Base-by-base conservation (phyloP, 2,329 filamentous ascomycete species). In the Sphaerulina vaccinii region DNA sequence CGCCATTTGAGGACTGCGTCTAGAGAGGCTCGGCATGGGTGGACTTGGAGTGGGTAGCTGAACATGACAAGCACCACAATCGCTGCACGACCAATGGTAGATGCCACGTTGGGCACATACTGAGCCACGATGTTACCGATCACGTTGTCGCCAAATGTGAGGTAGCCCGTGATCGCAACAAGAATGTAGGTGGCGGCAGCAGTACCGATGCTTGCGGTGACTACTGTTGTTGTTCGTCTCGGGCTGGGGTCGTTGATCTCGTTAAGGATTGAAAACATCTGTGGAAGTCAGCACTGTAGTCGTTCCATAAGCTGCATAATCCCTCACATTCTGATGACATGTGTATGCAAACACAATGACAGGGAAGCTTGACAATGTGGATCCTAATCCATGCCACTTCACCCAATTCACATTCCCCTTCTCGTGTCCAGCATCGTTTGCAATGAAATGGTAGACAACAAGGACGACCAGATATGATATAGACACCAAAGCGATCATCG, bases 331-430 rank as follows among this genome's bases (percentile, higher is more conserved):
- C 67, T 99, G 93, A 71, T 99, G 93, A 69, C 93, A 99, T 1
- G 93, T 99, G 70, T 97, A 99, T n/a, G 92, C 93, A 76, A 99
- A 99, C 2, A 99, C 89, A 51, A 97, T 91, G 47, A 99, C 90
- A 0, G 93, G 93, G 58, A 99, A 83, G 57, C 88, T 91, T 62
- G 89, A 90, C 47, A 99, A 77, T 5, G 87, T 85, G 29, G 87
- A 81, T 8, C 95, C 78, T 2, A 88, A 79, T 6, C 92, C 89
- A 37, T 84, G 86, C 86, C 90, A 96, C 56, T 82, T 75, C 57
- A 96, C 78, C 23, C 90, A 74, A 42, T 87, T 83, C 54, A 99
- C 83, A 8, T 85, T 81, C 10, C 88, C 86, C 47, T 89, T 82
- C 46, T 87, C 83, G 15, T 82, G 79, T 52, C 88, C 79, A 1